Base-by-base conservation (phyloP, 2,329 filamentous ascomycete species). In the Stemphylium beticola region DNA sequence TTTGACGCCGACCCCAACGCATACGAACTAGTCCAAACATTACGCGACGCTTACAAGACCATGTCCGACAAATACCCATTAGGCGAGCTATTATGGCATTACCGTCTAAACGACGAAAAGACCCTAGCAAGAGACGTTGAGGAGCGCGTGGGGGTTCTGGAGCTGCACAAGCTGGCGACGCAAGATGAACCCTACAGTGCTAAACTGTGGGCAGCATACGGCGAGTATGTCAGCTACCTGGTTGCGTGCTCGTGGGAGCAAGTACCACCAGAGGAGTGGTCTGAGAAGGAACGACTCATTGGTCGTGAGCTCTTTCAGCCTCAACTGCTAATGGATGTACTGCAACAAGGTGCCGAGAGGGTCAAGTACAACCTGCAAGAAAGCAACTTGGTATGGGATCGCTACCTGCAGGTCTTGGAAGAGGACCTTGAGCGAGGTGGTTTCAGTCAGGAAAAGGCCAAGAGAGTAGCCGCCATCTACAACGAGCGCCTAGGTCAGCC, bases 301-400 rank as follows among this genome's bases (percentile, higher is more conserved):
- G 90, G 87, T 45, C 84, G 85, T 64, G 88, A 92, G 60, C 77
- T 91, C 36, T 93, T 95, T 74, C 85, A 85, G 6, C 83, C 88
- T 58, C 85, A 88, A 31, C 77, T 83, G 41, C 84, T 90, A 40
- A 77, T 91, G 49, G 83, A 85, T 49, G 82, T 91, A 1, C 91
- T 91, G 83, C 85, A 87, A 69, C 83, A 90, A 66, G 91, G 85
- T 32, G 87, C 90, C 62, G 83, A 87, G 57, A 84, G 86, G 37
- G 90, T 90, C 48, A 85, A 87, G 69, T 91, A 88, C 74, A 88
- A 90, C 57, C 79, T 95, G 53, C 85, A 85, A 68, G 89, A 92
- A 72, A 93, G 91, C 68, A 87, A 92, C 69, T 76, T 86, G 52
- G 82, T 95, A 10, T 96, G 91, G 91, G 85, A 93, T 69, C 86